Evolutionary conservation across 1,284 basidiomycete genomes (phyloP), one percentile per base, ranked within the genome.

Genomic region (Ceratobasidium sp.): DNA sequence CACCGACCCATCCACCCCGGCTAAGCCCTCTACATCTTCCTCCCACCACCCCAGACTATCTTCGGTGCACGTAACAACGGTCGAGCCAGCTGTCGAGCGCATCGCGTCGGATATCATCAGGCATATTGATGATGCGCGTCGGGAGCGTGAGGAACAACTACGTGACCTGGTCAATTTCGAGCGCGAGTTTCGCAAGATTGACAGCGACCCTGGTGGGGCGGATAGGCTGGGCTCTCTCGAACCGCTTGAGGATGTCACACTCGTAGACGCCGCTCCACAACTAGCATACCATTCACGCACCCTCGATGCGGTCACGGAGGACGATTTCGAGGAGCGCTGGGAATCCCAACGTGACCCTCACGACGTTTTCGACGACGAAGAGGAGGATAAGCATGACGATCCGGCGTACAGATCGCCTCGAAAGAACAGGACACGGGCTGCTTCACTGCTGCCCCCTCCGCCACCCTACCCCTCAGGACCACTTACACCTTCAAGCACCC

Each of bases 21-120:
- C 83, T 16, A 81, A 82, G 23, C 38, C 73, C 26, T 52, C 64
- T 16, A 69, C 73, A 74, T 55, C 62, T 18, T 35, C 28, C 38
- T 58, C 32, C 18, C 52, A 23, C 28, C 57, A 49, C n/a, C 43
- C 59, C 16, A 26, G 66, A 26, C 63, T 55, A 58, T 26, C 44
- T 70, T 59, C 58, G 49, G 38, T 69, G 35, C 52, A 69, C 23
- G 32, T 18, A 26, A 38, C 35, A 11, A 23, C 13, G 35, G 78
- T 79, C 6, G 88, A 87, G 76, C 85, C 87, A 30, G 82, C 84
- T 54, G 81, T 94, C 71, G 92, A 94, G 80, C 84, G 81, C 64
- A 83, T 91, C 58, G 91, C 92, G 21, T 87, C 89, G n/a, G 88
- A 91, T 76, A 84, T 92, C 74, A 91, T 94, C 77, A 85, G 91